phyloP scores from a whole-genome alignment of 2,329 filamentous ascomycete species.

The Uncinocarpus reesii region DNA sequence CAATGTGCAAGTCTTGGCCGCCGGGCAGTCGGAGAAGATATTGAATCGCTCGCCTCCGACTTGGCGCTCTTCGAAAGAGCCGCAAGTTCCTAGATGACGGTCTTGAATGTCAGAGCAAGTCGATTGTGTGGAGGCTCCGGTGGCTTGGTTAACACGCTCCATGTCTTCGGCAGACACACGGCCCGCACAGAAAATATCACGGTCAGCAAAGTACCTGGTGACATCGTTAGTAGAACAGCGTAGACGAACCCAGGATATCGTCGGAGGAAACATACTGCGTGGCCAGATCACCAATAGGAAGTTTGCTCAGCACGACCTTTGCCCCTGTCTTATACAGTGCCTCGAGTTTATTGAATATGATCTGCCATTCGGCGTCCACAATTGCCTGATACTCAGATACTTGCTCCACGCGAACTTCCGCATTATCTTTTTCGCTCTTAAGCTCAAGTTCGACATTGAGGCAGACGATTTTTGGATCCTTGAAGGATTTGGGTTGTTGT shows the following conservation, averaged over 20 bases:
- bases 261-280: conserved; percentile 55
- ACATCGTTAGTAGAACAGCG: conserved; percentile 4
- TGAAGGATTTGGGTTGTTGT: conserved; percentile 94
- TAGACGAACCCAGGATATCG: no score
- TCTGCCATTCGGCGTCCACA: conserved; percentile 98
- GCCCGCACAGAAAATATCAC: conserved; percentile 95
- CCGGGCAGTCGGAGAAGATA: conserved; percentile 92
- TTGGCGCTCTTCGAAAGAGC: conserved; percentile 85
- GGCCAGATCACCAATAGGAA: conserved; percentile 92
- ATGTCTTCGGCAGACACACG: conserved; percentile 85
- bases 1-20: conserved; percentile 92
- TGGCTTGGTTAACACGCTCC: conserved; percentile 91
- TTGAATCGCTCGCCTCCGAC: conserved; percentile 97
- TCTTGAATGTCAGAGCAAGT: conserved; percentile 91
- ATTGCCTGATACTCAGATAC: conserved; percentile 99
- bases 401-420: conserved; percentile 93
- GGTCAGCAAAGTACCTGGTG: conserved; percentile 73
- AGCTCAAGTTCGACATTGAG: conserved; percentile 96
- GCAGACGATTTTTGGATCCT: conserved; percentile 90
- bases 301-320: conserved; percentile 93
- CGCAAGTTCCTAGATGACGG: conserved; percentile 84
- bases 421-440: conserved; percentile 99
- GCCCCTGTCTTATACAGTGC: conserved; percentile 86
- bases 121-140: conserved; percentile 82
- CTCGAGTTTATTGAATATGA: conserved; percentile 99